Evolutionary conservation across 441 rosid genomes (phyloP).

Genomic region (Breynia disticha): DNA sequence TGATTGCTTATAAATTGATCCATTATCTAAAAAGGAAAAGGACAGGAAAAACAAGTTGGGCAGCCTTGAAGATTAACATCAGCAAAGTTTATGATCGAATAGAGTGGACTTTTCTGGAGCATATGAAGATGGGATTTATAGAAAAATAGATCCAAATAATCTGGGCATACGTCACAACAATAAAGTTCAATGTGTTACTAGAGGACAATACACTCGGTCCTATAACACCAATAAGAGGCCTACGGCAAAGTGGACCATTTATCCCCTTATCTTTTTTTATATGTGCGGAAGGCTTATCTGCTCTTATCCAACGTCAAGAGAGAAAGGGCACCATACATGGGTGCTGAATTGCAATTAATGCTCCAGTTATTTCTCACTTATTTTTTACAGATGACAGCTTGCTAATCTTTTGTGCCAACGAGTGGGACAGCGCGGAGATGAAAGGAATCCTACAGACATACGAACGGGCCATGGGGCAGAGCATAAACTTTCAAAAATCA

Average conservation of each 20-base stretch:
- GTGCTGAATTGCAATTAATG: neutral
- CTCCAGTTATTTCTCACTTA: neutral
- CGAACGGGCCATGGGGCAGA: neutral
- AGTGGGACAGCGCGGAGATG: neutral
- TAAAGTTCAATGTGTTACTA: neutral
- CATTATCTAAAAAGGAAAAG: neutral
- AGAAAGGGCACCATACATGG: neutral
- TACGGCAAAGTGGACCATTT: neutral
- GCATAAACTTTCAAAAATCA: neutral
- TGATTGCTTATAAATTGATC: neutral
- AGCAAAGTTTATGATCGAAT: neutral
- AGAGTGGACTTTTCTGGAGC: neutral
- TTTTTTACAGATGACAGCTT: conserved; percentile 1
- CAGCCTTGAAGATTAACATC: neutral
- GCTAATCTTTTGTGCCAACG: neutral
- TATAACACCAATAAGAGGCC: neutral
- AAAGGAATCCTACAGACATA: neutral
- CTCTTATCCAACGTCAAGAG: neutral
- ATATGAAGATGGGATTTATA: neutral
- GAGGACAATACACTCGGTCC: neutral
- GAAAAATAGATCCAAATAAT: neutral
- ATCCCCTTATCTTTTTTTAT: neutral
- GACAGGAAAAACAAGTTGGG: neutral
- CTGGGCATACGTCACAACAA: neutral
- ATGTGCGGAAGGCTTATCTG: neutral